phyloP scores from a whole-genome alignment of 2,329 filamentous ascomycete genomes.

The Exserohilum rostratum region DNA sequence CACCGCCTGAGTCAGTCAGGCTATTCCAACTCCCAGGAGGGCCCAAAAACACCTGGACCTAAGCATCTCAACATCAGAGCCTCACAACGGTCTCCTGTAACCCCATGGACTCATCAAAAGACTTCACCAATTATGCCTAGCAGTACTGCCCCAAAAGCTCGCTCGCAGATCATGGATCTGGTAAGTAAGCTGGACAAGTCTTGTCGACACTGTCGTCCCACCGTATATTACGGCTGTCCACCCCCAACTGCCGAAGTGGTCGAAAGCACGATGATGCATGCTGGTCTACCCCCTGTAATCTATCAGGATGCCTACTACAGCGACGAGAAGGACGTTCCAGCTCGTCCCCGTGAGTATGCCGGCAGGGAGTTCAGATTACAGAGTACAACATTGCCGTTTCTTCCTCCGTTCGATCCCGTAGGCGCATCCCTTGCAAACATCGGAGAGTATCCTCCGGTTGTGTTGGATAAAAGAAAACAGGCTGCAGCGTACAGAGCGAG shows the following conservation, averaged over 20 bases:
- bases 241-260: conserved; percentile 58
- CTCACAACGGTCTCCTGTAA: conserved; percentile 30
- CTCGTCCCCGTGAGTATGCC: conserved; percentile 79
- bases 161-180: conserved; percentile 26
- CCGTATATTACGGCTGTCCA: conserved; percentile 44
- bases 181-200: conserved; percentile 21
- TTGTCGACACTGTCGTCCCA: conserved; percentile 24
- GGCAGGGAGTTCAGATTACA: conserved; percentile 82
- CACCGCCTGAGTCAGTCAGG: conserved; percentile 70
- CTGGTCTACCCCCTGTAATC: conserved; percentile 69
- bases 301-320: conserved; percentile 90
- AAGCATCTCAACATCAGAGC: conserved; percentile 25
- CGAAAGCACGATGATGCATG: conserved; percentile 61
- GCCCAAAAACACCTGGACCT: conserved; percentile 34
- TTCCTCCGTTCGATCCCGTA: conserved; percentile 76
- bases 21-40: conserved; percentile 56
- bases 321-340: conserved; percentile 80
- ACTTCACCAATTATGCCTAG: conserved; percentile 23
- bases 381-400: conserved; percentile 76
- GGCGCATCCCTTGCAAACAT: conserved; percentile 63
- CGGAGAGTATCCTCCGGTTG: conserved; percentile 57
- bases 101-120: conserved; percentile 44
- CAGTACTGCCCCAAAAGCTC: conserved; percentile 22
- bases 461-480: conserved; percentile 59
- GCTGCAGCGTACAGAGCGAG: conserved; percentile 59